Evolutionary conservation across 2,329 filamentous ascomycete genomes (phyloP).

Genomic region (Penicillium sp.): DNA sequence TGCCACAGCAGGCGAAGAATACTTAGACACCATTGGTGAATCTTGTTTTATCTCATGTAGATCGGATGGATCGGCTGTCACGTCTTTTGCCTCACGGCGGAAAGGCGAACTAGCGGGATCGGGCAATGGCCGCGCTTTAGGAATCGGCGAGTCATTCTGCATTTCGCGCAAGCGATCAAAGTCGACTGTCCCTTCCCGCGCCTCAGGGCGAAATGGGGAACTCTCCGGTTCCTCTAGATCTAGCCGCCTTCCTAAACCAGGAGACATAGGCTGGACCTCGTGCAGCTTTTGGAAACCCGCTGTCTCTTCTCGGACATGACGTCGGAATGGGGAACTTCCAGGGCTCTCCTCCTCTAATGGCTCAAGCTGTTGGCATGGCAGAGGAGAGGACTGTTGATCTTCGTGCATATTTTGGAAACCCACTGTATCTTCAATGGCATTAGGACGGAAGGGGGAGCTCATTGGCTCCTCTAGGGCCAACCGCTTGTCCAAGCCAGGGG

Average conservation of each 20-base stretch:
- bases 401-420: constrained; percentile 25
- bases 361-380: constrained; percentile 9
- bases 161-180: constrained; percentile 20
- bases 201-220: constrained; percentile 38
- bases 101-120: constrained; percentile 37
- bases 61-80: constrained; percentile 27
- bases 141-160: constrained; percentile 6
- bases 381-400: constrained; percentile 9
- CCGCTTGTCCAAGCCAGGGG: constrained; percentile 17
- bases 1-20: background rate
- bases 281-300: constrained; percentile 27
- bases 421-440: constrained; percentile 31
- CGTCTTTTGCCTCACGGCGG: constrained; percentile 26
- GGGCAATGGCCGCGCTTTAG: constrained; percentile 14
- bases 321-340: constrained; percentile 39
- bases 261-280: constrained; percentile 16
- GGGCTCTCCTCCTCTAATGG: constrained; percentile 14
- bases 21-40: background rate
- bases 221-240: constrained; percentile 26
- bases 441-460: constrained; percentile 39
- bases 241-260: constrained; percentile 17
- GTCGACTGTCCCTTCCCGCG: constrained; percentile 32
- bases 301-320: constrained; percentile 30
- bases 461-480: constrained; percentile 22
- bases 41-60: background rate